phyloP scores from a whole-genome alignment of 1,139 yeast species.

The Yamadazyma sp. region DNA sequence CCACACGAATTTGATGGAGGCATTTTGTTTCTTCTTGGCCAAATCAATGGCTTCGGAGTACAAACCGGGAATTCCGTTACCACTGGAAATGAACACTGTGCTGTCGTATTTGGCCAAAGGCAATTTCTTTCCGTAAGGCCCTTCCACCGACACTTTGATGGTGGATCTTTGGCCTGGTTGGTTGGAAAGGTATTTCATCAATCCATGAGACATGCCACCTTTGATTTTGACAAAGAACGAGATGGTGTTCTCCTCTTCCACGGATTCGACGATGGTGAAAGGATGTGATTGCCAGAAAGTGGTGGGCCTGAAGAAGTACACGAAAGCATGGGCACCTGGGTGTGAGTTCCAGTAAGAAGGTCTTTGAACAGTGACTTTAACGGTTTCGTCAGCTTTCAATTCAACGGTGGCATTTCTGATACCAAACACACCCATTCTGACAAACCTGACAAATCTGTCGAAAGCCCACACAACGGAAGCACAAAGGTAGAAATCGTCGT shows the following conservation, averaged over 20 bases:
- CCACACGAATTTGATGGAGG: conserved; percentile 31
- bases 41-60: conserved; percentile 33
- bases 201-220: conserved; percentile 47
- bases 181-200: conserved; percentile 41
- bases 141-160: conserved; percentile 38
- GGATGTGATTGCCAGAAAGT: conserved; percentile 63
- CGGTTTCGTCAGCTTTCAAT: conserved; percentile 47
- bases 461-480: conserved; percentile 62
- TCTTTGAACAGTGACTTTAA: conserved; percentile 35
- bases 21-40: conserved; percentile 17
- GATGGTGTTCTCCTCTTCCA: conserved; percentile 28
- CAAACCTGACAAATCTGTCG: conserved; percentile 55
- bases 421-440: conserved; percentile 52
- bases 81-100: conserved; percentile 59
- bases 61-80: conserved; percentile 69
- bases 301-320: conserved; percentile 38
- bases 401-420: conserved; percentile 48
- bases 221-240: conserved; percentile 41
- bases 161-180: conserved; percentile 44
- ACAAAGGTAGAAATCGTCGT: conserved; percentile 49
- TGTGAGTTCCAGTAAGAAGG: conserved; percentile 41
- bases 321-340: conserved; percentile 41
- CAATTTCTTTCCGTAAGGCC: conserved; percentile 39
- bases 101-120: conserved; percentile 51
- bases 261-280: conserved; percentile 46